Conservation (phyloP, 108 stramenopile species). For the Skeletonema tropicum region DNA sequence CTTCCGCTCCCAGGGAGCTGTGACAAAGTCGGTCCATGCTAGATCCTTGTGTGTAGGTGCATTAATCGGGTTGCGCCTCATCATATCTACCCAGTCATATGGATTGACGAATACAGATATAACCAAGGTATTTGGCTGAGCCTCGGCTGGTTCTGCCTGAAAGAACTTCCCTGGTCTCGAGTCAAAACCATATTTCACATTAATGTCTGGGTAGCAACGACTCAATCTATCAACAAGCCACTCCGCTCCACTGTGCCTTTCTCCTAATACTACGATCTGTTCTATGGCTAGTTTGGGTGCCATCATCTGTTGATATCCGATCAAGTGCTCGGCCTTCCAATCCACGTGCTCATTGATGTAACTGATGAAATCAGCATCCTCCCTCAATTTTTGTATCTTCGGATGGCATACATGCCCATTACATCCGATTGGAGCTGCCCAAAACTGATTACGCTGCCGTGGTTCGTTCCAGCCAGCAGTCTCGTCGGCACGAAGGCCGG, state of each 20-base stretch:
- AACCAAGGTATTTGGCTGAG: conserved; percentile 24
- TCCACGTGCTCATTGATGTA: conserved; percentile 57
- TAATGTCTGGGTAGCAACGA: conserved; percentile 52
- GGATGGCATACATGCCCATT: conserved; percentile 25
- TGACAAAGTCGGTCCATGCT: conserved; percentile 56
- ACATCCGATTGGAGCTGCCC: conserved; percentile 58
- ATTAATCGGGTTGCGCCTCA: conserved; percentile 59
- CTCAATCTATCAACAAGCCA: conserved; percentile 50
- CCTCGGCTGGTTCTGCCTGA: conserved; percentile 40
- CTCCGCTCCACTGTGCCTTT: conserved; percentile 56
- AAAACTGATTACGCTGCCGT: conserved; percentile 47
- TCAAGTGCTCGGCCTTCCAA: conserved; percentile 56
- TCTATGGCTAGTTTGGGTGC: conserved; percentile 32
- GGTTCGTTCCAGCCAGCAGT: conserved; percentile 55
- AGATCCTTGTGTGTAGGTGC: conserved; percentile 52
- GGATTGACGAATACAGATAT: conserved; percentile 51
- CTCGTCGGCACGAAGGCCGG: conserved; percentile 39
- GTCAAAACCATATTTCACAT: conserved; percentile 31
- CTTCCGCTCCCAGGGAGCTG: conserved; percentile 51
- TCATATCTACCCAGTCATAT: conserved; percentile 63
- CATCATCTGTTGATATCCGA: conserved; percentile 47
- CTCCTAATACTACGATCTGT: conserved; percentile 58
- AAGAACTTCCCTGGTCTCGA: conserved; percentile 55
- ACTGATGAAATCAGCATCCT: conserved; percentile 49
- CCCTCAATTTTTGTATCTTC: conserved; percentile 27